These are phyloP conservation scores for Plenodomus biglobosus DNA, from an alignment of 2,329 filamentous ascomycete genomes.

Conservation along the genomic window DNA sequence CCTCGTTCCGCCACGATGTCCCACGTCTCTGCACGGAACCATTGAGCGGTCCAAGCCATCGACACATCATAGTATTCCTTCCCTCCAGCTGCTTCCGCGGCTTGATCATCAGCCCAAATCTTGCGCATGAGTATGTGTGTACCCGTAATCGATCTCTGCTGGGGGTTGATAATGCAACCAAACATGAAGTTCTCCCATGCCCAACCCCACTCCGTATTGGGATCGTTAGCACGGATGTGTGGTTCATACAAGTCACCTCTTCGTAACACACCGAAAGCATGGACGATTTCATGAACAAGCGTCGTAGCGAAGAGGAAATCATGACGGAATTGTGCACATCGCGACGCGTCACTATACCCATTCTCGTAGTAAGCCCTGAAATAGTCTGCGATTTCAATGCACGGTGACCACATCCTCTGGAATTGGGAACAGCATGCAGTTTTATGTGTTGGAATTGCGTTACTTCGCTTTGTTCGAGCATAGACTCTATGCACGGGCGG, in stretches of 20 bases:
- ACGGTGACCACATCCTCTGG: conserved; percentile 11
- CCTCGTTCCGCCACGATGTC: conserved; percentile 21
- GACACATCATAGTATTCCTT: conserved; percentile 36
- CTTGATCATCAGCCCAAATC: conserved; percentile 25
- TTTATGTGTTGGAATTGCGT: conserved; percentile 7
- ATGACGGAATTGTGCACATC: conserved; percentile 35
- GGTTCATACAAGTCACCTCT: conserved; percentile 34
- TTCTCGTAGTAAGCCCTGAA: conserved; percentile 23
- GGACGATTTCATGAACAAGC: conserved; percentile 39
- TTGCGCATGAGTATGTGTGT: conserved; percentile 33
- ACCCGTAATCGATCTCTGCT: conserved; percentile 17
- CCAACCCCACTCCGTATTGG: conserved; percentile 35
- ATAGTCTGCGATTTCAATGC: conserved; percentile 27
- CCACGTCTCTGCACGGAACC: conserved; percentile 43
- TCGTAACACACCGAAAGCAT: conserved; percentile 39
- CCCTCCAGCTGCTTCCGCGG: conserved; percentile 19
- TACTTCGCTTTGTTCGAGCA: conserved; percentile 20
- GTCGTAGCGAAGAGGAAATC: conserved; percentile 38
- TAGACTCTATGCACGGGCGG: conserved; percentile 18
- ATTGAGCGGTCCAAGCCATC: conserved; percentile 39
- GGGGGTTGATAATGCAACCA: conserved; percentile 37
- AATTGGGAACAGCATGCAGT: conserved; percentile 17
- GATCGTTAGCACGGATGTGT: conserved; percentile 25
- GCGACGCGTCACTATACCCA: conserved; percentile 24
- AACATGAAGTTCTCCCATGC: conserved; percentile 45